phyloP scores from a whole-genome alignment of 305 asterid species.

The Solanum hybrid region DNA sequence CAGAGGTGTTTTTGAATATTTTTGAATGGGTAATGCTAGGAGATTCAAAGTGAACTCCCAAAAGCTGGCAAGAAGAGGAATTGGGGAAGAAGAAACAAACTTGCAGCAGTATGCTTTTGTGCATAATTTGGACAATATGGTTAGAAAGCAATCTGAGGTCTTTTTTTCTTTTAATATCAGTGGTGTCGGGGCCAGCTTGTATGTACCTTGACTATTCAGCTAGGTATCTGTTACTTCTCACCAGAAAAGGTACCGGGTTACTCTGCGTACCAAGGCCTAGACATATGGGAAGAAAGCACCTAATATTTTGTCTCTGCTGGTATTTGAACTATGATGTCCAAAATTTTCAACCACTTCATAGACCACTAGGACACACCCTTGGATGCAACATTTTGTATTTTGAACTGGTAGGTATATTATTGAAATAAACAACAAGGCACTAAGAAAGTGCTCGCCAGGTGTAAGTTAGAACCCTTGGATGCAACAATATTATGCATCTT shows the following conservation, averaged over 20 bases:
- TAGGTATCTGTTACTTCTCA: neutral
- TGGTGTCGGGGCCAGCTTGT: neutral
- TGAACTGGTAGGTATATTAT: neutral
- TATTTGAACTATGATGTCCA: neutral
- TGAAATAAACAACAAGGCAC: neutral
- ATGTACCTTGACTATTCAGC: neutral
- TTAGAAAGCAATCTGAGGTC: neutral
- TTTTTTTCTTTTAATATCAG: neutral
- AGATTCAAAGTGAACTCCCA: neutral
- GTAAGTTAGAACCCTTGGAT: neutral
- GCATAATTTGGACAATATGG: neutral
- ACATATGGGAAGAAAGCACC: neutral
- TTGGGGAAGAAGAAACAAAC: neutral
- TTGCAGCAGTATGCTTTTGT: neutral
- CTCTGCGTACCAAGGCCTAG: neutral
- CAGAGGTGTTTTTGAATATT: neutral
- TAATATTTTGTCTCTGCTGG: neutral
- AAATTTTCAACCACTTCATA: neutral
- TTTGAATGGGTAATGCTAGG: neutral
- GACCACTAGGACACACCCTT: neutral
- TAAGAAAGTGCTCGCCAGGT: neutral
- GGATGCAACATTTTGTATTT: neutral
- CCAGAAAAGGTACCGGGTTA: neutral
- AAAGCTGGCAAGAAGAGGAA: neutral
- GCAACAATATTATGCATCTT: neutral